Percentiles rank a stretch among this genome's conserved stretches.
Conservation (phyloP, 2,329 filamentous ascomycete genomes). For the Sarocladiaceae sp. region DNA sequence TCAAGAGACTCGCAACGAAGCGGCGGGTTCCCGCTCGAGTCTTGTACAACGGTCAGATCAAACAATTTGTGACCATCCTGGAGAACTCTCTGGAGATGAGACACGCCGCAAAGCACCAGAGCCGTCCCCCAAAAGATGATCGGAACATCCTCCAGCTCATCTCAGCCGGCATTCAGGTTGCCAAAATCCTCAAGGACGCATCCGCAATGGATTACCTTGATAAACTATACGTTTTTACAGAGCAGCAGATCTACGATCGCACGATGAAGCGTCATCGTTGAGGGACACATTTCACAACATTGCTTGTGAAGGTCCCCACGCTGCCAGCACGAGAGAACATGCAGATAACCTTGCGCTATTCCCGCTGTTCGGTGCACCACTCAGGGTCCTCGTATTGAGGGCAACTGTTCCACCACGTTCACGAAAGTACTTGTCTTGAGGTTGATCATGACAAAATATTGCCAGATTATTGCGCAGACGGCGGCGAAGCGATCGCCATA, state of each 20-base stretch:
- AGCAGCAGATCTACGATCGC: conserved; percentile 71
- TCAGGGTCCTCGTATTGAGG: not conserved
- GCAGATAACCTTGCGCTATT: not conserved
- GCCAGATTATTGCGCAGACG: no score
- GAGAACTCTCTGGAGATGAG: conserved; percentile 88
- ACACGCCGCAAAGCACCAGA: conserved; percentile 79
- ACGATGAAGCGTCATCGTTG: conserved; percentile 20
- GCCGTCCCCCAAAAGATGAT: conserved; percentile 80
- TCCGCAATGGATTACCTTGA: conserved; percentile 80
- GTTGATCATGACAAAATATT: no score
- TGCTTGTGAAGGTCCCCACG: not conserved
- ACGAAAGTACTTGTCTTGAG: not conserved
- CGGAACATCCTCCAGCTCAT: conserved; percentile 84
- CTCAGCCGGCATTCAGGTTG: conserved; percentile 81
- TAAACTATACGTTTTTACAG: conserved; percentile 75
- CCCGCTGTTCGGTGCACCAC: not conserved
- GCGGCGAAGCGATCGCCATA: no score
- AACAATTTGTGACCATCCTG: conserved; percentile 82
- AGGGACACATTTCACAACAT: not conserved
- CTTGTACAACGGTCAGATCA: conserved; percentile 85
- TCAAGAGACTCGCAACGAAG: conserved; percentile 83
- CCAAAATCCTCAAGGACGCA: conserved; percentile 81
- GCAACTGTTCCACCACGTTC: not conserved
- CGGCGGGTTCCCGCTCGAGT: conserved; percentile 79
- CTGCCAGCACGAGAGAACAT: not conserved